Evolutionary conservation across 495 filamentous ascomycete genomes (phyloP).

Genomic region (Penicillium atrosanguineum): DNA sequence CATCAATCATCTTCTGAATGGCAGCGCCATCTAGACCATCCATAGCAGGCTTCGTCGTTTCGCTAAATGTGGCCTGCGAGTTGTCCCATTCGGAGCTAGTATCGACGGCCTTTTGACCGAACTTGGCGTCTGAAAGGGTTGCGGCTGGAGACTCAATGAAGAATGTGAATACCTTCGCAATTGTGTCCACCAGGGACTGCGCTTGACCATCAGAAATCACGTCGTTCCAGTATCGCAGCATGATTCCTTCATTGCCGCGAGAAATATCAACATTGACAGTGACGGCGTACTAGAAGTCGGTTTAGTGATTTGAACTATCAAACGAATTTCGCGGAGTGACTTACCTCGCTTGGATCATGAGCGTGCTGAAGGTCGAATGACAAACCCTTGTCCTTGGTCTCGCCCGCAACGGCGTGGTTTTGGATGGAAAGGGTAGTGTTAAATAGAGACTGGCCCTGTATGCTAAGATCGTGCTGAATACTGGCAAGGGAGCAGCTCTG

Average conservation of each 20-base stretch:
- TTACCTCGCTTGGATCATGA: slow-evolving; percentile 49
- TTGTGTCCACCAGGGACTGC: slow-evolving; percentile 26
- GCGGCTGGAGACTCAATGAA: slow-evolving; percentile 31
- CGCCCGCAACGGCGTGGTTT: slow-evolving; percentile 37
- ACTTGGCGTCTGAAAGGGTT: slow-evolving; percentile 21
- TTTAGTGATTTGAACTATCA: not conserved
- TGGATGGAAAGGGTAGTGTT: slow-evolving; percentile 59
- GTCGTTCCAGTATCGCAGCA: slow-evolving; percentile 50
- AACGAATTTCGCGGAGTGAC: not conserved
- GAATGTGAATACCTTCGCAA: slow-evolving; percentile 33
- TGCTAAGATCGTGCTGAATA: slow-evolving; percentile 54
- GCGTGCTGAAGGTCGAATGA: slow-evolving; percentile 39
- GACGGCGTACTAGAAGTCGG: slow-evolving; percentile 40
- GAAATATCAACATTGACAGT: slow-evolving; percentile 49
- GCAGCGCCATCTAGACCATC: slow-evolving; percentile 23
- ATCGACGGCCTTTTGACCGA: slow-evolving; percentile 7
- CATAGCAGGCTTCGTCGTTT: slow-evolving; percentile 9
- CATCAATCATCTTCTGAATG: slow-evolving; percentile 39
- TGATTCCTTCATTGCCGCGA: slow-evolving; percentile 41
- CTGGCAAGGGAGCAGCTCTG: slow-evolving; percentile 54
- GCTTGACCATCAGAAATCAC: slow-evolving; percentile 42
- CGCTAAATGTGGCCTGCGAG: slow-evolving; percentile 13
- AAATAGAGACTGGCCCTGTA: slow-evolving; percentile 50
- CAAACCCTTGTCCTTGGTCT: slow-evolving; percentile 33
- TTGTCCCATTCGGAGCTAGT: slow-evolving; percentile 8